Base-by-base conservation (phyloP, 805 yeast species). In the Candida sphagnicola region DNA sequence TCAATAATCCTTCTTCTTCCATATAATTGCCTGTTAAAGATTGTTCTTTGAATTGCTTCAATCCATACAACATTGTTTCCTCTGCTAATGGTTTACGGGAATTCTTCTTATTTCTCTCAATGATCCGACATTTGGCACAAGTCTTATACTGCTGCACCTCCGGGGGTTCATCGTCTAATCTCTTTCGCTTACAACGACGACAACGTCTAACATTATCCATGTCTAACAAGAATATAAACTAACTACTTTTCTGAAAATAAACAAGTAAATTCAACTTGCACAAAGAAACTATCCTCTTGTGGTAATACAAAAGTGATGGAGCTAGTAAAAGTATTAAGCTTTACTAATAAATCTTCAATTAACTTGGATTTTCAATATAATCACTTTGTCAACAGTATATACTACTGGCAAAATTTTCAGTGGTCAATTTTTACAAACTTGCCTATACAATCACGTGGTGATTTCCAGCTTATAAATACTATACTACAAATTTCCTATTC, bases 101-200 rank as follows among this genome's bases (percentile, higher is more conserved):
- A 51, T 66, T 65, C 56, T 68, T 68, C 52, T 64, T 59, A 38
- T 57, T 59, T 43, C 81, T 59, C 52, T 75, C 81, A 34, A 75
- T 71, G 53, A 74, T 72, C 41, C 81, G 66, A 50, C 81, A 75
- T 44, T 77, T 74, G 50, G 75, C 77, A 56, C 81, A 75, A 3
- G 81, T 75, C 44, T 75, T 75, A 53, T 74, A 75, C 50, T 73
- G 77, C 47, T 70, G 62, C 29, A 75, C 79, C 44, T 75, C 79
- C 2, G 77, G 74, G 17, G 76, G 75, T 54, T 75, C 81, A 43
- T 74, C 75, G 43, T 69, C 72, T 46, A 73, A 65, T 58, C 81
- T 65, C 66, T 73, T 70, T 37, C 78, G 57, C 50, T 75, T 75
- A 59, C 81, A 75, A 49, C 81, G 73, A 52, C 81, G 77, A 50